Evolutionary conservation across 75 land plant species (phyloP).

Genomic region (Picea sitchensis): DNA sequence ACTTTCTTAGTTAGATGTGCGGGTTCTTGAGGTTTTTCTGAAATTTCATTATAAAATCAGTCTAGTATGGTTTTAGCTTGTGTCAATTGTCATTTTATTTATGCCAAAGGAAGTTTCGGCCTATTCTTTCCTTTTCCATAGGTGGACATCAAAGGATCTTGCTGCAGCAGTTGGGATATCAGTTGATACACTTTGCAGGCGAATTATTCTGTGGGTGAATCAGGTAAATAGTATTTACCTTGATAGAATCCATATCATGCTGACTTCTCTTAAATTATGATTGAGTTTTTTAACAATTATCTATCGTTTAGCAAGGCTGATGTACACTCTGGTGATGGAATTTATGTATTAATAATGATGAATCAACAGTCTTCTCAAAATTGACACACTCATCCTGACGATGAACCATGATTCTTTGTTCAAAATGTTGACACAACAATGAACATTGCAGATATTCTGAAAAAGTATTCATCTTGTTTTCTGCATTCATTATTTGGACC

Average conservation of each 20-base stretch:
- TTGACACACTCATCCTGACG: too few relatives aligned
- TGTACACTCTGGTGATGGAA: too few relatives aligned
- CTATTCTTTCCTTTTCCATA: slow-evolving; percentile 20
- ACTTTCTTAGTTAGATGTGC: neutral
- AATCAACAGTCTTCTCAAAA: too few relatives aligned
- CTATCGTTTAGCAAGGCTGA: too few relatives aligned
- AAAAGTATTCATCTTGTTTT: neutral
- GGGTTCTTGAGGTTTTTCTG: neutral
- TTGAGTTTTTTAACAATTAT: too few relatives aligned
- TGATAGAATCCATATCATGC: too few relatives aligned
- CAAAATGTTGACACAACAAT: too few relatives aligned
- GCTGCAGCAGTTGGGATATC: slow-evolving; percentile 84
- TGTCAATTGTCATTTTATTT: neutral
- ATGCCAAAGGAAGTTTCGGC: neutral
- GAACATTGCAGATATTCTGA: too few relatives aligned
- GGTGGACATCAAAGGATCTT: slow-evolving; percentile 86
- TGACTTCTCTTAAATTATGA: too few relatives aligned
- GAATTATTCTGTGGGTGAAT: slow-evolving; percentile 92
- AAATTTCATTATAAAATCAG: neutral
- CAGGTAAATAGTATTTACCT: slow-evolving; percentile 43
- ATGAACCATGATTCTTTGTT: too few relatives aligned
- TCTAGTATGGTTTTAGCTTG: neutral
- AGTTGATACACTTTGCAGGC: slow-evolving; percentile 55
- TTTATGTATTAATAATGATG: too few relatives aligned
- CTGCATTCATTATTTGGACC: neutral